Evolutionary conservation across 2,329 filamentous ascomycete genomes (phyloP), one percentile per base, ranked within the genome.

Genomic region (Cladosporium oxysporum): DNA sequence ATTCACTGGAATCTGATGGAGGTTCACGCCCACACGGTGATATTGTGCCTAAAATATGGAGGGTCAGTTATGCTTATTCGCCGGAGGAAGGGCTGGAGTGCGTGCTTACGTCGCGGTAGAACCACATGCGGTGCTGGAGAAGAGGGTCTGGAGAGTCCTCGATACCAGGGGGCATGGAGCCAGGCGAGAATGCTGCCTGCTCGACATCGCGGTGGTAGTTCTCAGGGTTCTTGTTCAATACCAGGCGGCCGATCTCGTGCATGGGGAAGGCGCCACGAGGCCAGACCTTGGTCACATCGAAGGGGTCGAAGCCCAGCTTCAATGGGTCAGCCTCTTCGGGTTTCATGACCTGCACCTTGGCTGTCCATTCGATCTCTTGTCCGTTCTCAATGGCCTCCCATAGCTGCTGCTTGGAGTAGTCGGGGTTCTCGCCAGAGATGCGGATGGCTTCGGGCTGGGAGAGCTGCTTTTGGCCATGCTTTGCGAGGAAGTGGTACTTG

Each of bases 251-350:
- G 59, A 85, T 82, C 49, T 83, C 78, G 23, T 80, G 77, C 76
- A 83, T 79, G 41, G 82, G 83, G 68, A 84, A 85, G 53, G 80
- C 74, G 28, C 75, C 75, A 41, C 80, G 75, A 1, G 82, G 82
- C 83, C 83, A 85, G 62, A 84, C 77, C 71, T 85, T 85, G 41
- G 84, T 85, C 5, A 85, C 77, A 68, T 85, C 83, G 67, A 85
- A 84, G 8, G 81, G 79, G 62, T 85, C 82, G 66, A 84, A 85
- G 4, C 81, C 80, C n/a, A 85, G 77, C 58, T 79, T 79, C n/a
- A 78, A 74, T 2, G 82, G 76, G 66, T 82, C 79, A 0, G 81
- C 81, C 52, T 84, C 77, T 23, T 81, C 76, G 2, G 80, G 78
- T 49, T 79, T 72, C 80, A 83, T 83, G 58, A 82, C 75, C 64